Percentiles rank a stretch among this genome's conserved stretches.
Conservation (phyloP, 768 basidiomycete genomes). For the Suillus bovinus region DNA sequence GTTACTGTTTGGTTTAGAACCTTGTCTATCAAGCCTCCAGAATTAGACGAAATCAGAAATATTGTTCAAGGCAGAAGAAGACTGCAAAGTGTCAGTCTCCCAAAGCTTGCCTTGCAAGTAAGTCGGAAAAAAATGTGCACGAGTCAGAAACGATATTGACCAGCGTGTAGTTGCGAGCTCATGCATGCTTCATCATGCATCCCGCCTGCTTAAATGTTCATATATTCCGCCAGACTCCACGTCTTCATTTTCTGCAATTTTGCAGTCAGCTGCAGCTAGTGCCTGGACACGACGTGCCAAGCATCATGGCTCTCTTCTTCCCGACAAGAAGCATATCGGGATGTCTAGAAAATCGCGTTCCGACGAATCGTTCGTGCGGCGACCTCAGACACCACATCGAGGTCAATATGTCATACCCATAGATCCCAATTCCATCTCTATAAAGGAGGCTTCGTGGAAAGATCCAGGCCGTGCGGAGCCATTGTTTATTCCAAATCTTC, state of each 20-base stretch:
- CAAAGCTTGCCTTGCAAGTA: constrained; percentile 9
- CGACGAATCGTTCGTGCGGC: background rate
- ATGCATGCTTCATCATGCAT: constrained; percentile 46
- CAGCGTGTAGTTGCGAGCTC: constrained; percentile 15
- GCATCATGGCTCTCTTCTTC: constrained; percentile 1
- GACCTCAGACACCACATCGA: background rate
- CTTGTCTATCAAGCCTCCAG: background rate
- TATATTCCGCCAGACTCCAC: constrained; percentile 12
- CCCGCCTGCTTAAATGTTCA: constrained; percentile 23
- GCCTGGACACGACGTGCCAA: constrained; percentile 43
- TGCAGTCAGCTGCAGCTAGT: constrained; percentile 50
- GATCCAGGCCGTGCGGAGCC: constrained; percentile 26
- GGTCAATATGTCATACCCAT: constrained; percentile 14
- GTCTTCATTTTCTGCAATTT: constrained; percentile 36
- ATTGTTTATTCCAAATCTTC: constrained; percentile 11
- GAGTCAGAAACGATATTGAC: constrained; percentile 1
- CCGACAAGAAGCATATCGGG: background rate
- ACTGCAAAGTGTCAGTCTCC: constrained; percentile 5
- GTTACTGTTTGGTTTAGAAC: background rate
- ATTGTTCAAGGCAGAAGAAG: constrained; percentile 5
- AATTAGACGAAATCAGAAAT: background rate
- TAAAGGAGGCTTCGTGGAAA: constrained; percentile 24
- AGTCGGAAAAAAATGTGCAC: constrained; percentile 6
- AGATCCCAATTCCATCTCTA: constrained; percentile 25
- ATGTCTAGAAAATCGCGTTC: constrained; percentile 3